These are phyloP conservation scores for Fagus sylvatica DNA, from an alignment of 306 rosid genomes.

Conservation along the genomic window DNA sequence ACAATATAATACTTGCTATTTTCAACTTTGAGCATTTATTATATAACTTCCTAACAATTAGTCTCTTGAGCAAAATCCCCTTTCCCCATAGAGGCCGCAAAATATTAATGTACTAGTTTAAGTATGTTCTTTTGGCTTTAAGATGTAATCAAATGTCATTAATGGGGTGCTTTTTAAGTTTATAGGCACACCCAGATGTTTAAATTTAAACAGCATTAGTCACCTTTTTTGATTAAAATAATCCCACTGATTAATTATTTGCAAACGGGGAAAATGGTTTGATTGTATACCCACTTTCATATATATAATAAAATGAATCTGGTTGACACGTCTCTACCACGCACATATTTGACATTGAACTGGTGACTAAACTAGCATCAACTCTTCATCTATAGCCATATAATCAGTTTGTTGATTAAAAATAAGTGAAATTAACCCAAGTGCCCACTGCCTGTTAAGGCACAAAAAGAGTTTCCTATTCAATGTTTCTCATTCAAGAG, in stretches of 20 bases:
- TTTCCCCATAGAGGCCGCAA: too few species aligned
- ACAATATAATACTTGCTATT: neutral
- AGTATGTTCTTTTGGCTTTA: conserved; percentile 21
- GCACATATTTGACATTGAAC: neutral
- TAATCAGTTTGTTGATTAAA: neutral
- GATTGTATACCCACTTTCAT: neutral
- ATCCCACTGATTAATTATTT: conserved; percentile 29
- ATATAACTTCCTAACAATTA: too few species aligned
- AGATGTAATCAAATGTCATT: neutral
- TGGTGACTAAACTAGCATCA: neutral
- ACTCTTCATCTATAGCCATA: neutral
- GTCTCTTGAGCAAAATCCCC: too few species aligned
- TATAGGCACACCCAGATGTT: conserved; percentile 3
- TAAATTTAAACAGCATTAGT: conserved; percentile 14
- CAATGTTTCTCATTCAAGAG: too few species aligned
- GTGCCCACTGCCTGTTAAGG: neutral
- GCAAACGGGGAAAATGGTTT: conserved; percentile 15
- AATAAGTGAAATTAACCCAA: neutral
- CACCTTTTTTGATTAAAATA: conserved; percentile 8
- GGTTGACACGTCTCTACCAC: neutral
- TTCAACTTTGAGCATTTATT: too few species aligned
- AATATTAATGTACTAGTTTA: neutral
- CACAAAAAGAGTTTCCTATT: too few species aligned
- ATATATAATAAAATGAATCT: neutral
- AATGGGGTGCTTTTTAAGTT: neutral